Base-by-base conservation (phyloP, 495 filamentous ascomycete genomes). In the Hypoxylon lenormandii region DNA sequence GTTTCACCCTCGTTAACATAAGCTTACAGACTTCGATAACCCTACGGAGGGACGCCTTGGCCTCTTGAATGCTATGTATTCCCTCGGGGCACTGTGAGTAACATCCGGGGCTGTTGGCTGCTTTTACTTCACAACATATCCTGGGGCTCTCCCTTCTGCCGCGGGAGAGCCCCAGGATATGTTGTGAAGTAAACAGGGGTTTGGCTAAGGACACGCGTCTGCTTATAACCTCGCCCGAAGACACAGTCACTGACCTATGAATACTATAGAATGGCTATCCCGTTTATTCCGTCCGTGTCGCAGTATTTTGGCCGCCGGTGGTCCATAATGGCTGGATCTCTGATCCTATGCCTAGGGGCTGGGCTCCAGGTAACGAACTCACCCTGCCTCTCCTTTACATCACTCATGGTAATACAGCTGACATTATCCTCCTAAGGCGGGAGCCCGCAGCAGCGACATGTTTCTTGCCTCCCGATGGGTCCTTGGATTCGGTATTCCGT, bases 401-500 rank as follows among this genome's bases (percentile, higher is more conserved):
- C 15, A 42, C 42, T 30, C 28, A 7, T 33, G 30, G 2, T 7
- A 3, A 13, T 13, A 30, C 23, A 11, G 45, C 36, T 50, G 15
- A 63, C 48, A 4, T 3, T 7, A 3, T 12, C 1, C 11, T 54
- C 72, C 16, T 67, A n/a, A 77, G 60, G 70, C 76, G 0, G 75
- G 66, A 0, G 54, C 75, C 7, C 50, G 42, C 30, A 77, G 76
- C 65, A 50, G 36, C n/a, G 77, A 76, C 60, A 88, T 88, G 84
- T 89, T 86, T 64, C 78, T 89, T 28, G 81, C 85, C 28, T 82
- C 86, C 18, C 83, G 88, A 36, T 82, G 85, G 56, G 61, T 90
- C n/a, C 79, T 90, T 15, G 87, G 87, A 12, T 86, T 88, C 55
- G 85, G 86, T 58, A 83, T 87, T 52, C 81, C 83, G n/a, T 86